Evolutionary conservation across 768 basidiomycete species (phyloP), one percentile per base, ranked within the genome.

Genomic region (Lentinula detonsa): DNA sequence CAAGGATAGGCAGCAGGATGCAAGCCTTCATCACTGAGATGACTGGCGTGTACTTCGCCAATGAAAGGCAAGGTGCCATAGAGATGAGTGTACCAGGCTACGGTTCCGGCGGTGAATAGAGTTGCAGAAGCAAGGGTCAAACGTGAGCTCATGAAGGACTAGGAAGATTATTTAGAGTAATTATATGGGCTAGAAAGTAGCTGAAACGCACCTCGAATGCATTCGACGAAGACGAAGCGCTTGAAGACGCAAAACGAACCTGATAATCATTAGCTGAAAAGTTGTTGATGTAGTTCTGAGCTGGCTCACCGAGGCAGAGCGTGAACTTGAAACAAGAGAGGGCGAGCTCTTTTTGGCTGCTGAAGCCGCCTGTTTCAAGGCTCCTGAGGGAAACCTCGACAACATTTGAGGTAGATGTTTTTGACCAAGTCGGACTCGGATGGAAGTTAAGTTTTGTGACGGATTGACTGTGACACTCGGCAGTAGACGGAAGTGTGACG

Each of bases 61-160:
- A 98, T 69, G 77, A 98, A 93, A 35, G 95, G 93, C 60, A 95
- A 79, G 34, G 84, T 78, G 65, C 95, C 97, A 74, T 95, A 98
- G 61, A 95, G 84, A 73, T 95, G 90, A 68, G 92, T 88, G 81
- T 99, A 99, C 93, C 93, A 97, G 59, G 93, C 93, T 73, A 97
- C 84, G 51, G 96, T 89, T 63, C 97, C 97, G 63, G 77, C 90
- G 51, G 95, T 84, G 72, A 91, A 74, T 61, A 88, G 77, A 53
- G 91, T 85, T 63, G 86, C 85, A 51, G 94, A 86, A 60, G 85
- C 84, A 63, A 93, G 82, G 28, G 90, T 83, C 61, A 85, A 79
- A 71, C 86, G 87, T 60, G 92, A 93, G 70, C 78, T 82, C 65
- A 87, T 66, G 64, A 88, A 70, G 13, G 88, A 78, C 91, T 93